Evolutionary conservation across 2,329 filamentous ascomycete genomes (phyloP), one percentile per base, ranked within the genome.

Genomic region (Cladophialophora bantiana): DNA sequence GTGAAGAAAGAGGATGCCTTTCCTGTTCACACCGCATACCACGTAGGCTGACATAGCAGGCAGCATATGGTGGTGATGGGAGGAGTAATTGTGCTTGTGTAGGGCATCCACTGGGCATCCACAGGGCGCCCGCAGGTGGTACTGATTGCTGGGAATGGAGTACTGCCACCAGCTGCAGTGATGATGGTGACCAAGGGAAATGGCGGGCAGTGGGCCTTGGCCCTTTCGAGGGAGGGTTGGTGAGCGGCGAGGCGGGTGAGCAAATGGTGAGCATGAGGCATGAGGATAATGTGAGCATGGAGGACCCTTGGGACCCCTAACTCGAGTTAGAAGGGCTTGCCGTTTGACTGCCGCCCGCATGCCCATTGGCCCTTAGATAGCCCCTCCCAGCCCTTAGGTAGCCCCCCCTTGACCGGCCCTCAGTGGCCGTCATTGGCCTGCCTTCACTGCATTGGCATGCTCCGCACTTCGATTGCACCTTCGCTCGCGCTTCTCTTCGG

Each of bases 401-500:
- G 26, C 26, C 26, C 18, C 18, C 45, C 1, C 26, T 26, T 3
- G 45, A 9, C 4, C 26, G 45, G 18, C 45, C 7, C 15, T 12
- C 5, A 10, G 7, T 1, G 45, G 45, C 18, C 45, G 18, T 26
- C 5, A 55, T 55, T 55, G 52, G 52, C 31, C 32, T 13, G 31
- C 18, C 12, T 48, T 7, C 34, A 36, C 56, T 26, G 45, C 45
- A 64, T 64, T 64, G 59, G 59, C 48, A n/a, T 61, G 50, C 32
- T 20, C 38, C 42, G 35, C 32, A 13, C 13, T 54, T 54, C 59
- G 35, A 53, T 42, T 61, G 59, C 34, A 36, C 52, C 52, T 38
- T 64, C 55, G 32, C 10, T 53, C 48, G 62, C 54, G 56, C 55
- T 59, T 53, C 35, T 53, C n/a, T 58, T 36, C 50, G 40, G 55